phyloP scores from a whole-genome alignment of 768 basidiomycete species.

The Leccinum arenicola region DNA sequence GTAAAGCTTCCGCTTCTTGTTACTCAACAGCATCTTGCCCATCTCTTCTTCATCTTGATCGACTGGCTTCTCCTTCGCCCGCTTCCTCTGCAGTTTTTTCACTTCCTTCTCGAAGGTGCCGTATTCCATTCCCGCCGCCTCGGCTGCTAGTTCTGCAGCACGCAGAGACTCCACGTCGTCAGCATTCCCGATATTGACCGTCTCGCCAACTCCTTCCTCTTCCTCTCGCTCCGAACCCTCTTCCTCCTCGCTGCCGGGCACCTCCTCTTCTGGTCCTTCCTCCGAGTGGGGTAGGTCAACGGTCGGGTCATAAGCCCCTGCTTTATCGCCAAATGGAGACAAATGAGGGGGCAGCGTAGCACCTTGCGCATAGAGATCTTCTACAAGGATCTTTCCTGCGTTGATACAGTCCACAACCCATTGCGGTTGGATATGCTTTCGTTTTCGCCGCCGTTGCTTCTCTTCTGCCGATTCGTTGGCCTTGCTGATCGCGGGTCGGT shows the following conservation, averaged over 20 bases:
- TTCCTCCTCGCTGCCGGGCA: slow-evolving; percentile 28
- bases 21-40: slow-evolving; percentile 98
- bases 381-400: slow-evolving; percentile 75
- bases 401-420: slow-evolving; percentile 98
- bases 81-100: slow-evolving; percentile 52
- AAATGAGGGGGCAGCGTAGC: slow-evolving; percentile 88
- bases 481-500: slow-evolving; percentile 66
- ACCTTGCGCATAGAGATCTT: slow-evolving; percentile 85
- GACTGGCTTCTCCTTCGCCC: slow-evolving; percentile 33
- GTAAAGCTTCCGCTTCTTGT: slow-evolving; percentile 89
- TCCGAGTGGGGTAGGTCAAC: slow-evolving; percentile 28
- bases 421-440: slow-evolving; percentile 94
- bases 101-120: slow-evolving; percentile 76
- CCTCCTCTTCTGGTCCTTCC: slow-evolving; percentile 30
- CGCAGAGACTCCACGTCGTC: slow-evolving; percentile 69
- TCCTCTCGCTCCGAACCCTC: slow-evolving; percentile 18
- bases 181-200: slow-evolving; percentile 31
- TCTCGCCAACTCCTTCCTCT: slow-evolving; percentile 29
- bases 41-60: slow-evolving; percentile 67
- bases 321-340: slow-evolving; percentile 87
- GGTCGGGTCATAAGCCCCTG: slow-evolving; percentile 73
- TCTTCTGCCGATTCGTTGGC: slow-evolving; percentile 53
- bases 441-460: slow-evolving; percentile 57
- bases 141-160: slow-evolving; percentile 89
- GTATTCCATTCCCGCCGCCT: slow-evolving; percentile 81